Base-by-base conservation (phyloP, 768 basidiomycete species). In the Fomitopsis serialis region DNA sequence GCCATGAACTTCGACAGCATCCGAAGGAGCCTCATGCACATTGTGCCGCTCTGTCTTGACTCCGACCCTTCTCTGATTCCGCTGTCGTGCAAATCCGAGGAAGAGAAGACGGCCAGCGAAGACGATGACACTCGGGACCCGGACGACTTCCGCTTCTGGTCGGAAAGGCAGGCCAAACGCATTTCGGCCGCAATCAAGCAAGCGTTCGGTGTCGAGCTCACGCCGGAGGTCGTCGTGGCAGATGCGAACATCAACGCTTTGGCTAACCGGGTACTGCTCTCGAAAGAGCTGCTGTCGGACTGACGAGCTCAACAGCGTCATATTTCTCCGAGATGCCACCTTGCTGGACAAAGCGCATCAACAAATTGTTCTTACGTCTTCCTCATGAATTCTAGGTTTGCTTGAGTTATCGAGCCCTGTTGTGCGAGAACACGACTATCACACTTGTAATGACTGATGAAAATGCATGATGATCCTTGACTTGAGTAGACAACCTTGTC, bases 61-160 rank as follows among this genome's bases (percentile, higher is more conserved):
- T 85, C 81, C 17, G 92, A 97, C 64, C 85, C 86, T 5, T 82
- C 85, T 7, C 74, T 96, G 58, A 77, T 95, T 32, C 94, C 94
- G 1, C 52, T 79, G 32, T 87, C 81, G 24, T 85, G 86, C 66
- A 79, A 78, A 58, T 63, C 69, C 17, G 53, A 53, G 15, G 44
- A 25, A n/a, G 50, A 24, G 36, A 52, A 25, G 25, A 17, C 27
- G 62, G 60, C 13, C 62, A 58, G 34, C 64, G 29, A 29, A 37
- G 34, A 37, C 40, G 48, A 50, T 32, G 75, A 78, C 40, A 69
- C 71, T 34, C 81, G 77, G 43, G 90, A 95, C 62, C 82, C 85
- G 1, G 95, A 98, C 63, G 95, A 98, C 70, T 98, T 99, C 68
- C 79, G 82, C 44, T 93, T 99, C 72, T 96, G 94, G 92, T 87